Conservation (phyloP, 75 land plant species). For the Ceratopteris richardii region DNA sequence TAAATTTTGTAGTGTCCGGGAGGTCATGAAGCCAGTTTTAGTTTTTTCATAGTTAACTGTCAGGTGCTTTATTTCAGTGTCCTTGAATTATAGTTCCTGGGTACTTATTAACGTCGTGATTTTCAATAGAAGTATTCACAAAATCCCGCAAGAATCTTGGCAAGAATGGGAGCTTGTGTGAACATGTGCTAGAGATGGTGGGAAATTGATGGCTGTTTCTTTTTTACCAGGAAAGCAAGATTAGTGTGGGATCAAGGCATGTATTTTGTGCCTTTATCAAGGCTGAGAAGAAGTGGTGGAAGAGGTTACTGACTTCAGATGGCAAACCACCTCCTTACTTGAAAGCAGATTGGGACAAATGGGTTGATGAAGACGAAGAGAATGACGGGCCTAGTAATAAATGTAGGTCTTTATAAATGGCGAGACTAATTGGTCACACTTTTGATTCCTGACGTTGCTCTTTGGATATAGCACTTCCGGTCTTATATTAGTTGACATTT, state of each 20-base stretch:
- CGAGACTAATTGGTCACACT: neutral
- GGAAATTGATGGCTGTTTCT: too few relatives aligned
- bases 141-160: too few relatives aligned
- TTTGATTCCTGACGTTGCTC: too few relatives aligned
- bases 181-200: neutral
- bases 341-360: conserved; percentile 82
- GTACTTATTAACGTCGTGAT: too few relatives aligned
- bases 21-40: too few relatives aligned
- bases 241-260: conserved; percentile 46
- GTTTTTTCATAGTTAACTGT: too few relatives aligned
- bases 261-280: conserved; percentile 55
- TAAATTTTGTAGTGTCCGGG: too few relatives aligned
- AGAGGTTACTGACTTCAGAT: conserved; percentile 54
- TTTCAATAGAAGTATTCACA: too few relatives aligned
- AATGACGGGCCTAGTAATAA: conserved; percentile 21
- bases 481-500: neutral
- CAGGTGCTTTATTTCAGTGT: too few relatives aligned
- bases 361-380: conserved; percentile 85
- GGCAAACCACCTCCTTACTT: conserved; percentile 71
- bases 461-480: too few relatives aligned
- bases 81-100: too few relatives aligned
- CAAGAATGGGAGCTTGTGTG: neutral
- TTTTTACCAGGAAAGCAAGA: conserved; percentile 45
- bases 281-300: conserved; percentile 63
- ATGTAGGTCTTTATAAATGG: neutral